Percentiles rank a stretch among this genome's conserved stretches.
phyloP scores from a whole-genome alignment of 2,329 filamentous ascomycete genomes.

The Xylariaceae sp. region DNA sequence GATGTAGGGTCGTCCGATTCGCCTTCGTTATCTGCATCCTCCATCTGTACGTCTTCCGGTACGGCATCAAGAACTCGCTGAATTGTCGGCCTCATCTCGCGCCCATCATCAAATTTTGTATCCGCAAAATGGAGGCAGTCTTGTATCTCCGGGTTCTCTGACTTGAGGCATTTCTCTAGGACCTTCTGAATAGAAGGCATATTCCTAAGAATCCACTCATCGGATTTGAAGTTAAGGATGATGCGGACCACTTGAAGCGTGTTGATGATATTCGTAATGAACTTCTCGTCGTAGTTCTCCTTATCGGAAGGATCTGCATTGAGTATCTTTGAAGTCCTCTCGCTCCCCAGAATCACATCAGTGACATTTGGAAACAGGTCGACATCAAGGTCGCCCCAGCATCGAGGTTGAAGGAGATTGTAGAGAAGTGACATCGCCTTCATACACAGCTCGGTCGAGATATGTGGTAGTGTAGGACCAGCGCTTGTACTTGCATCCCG shows the following conservation, averaged over 20 bases:
- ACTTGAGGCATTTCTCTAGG: slow-evolving; percentile 80
- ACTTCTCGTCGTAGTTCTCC: slow-evolving; percentile 75
- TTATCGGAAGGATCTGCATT: slow-evolving; percentile 53
- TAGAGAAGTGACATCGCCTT: slow-evolving; percentile 76
- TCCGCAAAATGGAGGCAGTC: slow-evolving; percentile 78
- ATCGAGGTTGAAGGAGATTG: slow-evolving; percentile 76
- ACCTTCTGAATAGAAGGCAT: slow-evolving; percentile 76
- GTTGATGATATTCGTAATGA: slow-evolving; percentile 83
- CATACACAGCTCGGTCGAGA: slow-evolving; percentile 71
- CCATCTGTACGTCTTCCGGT: slow-evolving; percentile 69
- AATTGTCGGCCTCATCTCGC: slow-evolving; percentile 66
- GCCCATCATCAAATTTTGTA: slow-evolving; percentile 60
- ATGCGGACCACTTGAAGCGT: slow-evolving; percentile 87
- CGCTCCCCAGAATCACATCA: slow-evolving; percentile 74
- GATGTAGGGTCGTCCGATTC: slow-evolving; percentile 74
- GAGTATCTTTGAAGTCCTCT: slow-evolving; percentile 60
- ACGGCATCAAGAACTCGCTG: slow-evolving; percentile 82
- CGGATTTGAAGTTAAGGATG: slow-evolving; percentile 76
- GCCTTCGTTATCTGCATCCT: slow-evolving; percentile 74
- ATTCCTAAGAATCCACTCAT: slow-evolving; percentile 83
- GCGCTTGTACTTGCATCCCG: slow-evolving; percentile 42
- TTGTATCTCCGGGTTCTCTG: slow-evolving; percentile 85
- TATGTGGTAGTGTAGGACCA: slow-evolving; percentile 40
- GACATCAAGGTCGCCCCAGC: slow-evolving; percentile 88
- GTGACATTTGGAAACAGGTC: slow-evolving; percentile 88